Percentiles rank a stretch among this genome's conserved stretches.
phyloP scores from a whole-genome alignment of 208 protist species.

The Crithidia fasciculata region DNA sequence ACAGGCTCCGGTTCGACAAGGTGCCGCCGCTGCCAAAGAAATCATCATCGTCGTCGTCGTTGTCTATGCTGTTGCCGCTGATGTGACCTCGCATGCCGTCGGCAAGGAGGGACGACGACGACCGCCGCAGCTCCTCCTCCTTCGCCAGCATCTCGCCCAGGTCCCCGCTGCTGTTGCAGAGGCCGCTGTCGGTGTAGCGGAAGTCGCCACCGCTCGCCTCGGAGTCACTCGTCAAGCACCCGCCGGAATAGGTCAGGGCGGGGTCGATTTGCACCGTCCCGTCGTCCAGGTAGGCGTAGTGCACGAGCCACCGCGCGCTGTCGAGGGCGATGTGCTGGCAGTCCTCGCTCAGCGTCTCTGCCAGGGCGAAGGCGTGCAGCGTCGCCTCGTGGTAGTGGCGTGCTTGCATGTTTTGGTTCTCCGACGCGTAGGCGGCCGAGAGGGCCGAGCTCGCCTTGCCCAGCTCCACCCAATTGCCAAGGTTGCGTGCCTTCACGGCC shows the following conservation, averaged over 20 bases:
- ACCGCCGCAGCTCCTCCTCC: slow-evolving; percentile 54
- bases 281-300: slow-evolving; percentile 83
- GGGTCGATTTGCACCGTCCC: slow-evolving; percentile 64
- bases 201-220: slow-evolving; percentile 26
- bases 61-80: not conserved
- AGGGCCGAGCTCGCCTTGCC: slow-evolving; percentile 72
- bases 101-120: slow-evolving; percentile 21
- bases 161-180: slow-evolving; percentile 76
- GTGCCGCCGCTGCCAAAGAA: slow-evolving; percentile 11
- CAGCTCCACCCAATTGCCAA: slow-evolving; percentile 67
- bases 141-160: slow-evolving; percentile 60
- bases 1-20: slow-evolving; percentile 33
- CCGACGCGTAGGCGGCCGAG: slow-evolving; percentile 62
- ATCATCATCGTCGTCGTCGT: slow-evolving; percentile 29
- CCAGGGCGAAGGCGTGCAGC: slow-evolving; percentile 53
- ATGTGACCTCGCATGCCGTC: slow-evolving; percentile 8
- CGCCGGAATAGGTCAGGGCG: slow-evolving; percentile 19
- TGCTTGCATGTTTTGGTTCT: slow-evolving; percentile 63
- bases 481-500: slow-evolving; percentile 70
- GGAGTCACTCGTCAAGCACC: slow-evolving; percentile 26
- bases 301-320: slow-evolving; percentile 83
- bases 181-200: slow-evolving; percentile 36
- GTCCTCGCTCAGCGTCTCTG: slow-evolving; percentile 38
- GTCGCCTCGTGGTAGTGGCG: slow-evolving; percentile 65
- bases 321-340: slow-evolving; percentile 54